Base-by-base conservation (phyloP, 2,329 filamentous ascomycete genomes). In the Colletotrichum limetticola region DNA sequence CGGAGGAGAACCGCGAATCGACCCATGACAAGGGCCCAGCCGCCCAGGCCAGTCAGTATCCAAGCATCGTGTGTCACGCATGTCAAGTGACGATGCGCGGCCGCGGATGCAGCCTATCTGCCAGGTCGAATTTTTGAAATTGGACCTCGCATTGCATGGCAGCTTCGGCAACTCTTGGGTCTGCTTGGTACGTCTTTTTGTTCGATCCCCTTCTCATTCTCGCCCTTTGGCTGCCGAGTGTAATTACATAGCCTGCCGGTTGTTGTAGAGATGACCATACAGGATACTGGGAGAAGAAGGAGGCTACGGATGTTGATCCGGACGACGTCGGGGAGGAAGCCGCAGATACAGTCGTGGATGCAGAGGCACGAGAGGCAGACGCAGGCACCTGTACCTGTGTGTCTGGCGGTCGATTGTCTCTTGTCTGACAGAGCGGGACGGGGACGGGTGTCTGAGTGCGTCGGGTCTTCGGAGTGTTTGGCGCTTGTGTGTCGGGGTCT, bases 61-160 rank as follows among this genome's bases (percentile, higher is more conserved):
- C 52, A 26, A 55, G 52, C 22, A 26, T 55, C 22, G n/a, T 28
- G 26, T 28, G 14, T 55, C 22, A 14, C n/a, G 5, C 22, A 53
- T 56, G 62, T 65, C 69, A 68, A 71, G 58, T 71, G 69, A 68
- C 65, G 37, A 56, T 5, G 46, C 42, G 49, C 56, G 56, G 46
- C 49, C 55, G 46, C 62, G 46, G 42, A 61, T 30, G 30, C 56
- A 56, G 32, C 61, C 49, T 32, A 64, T 30, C 61, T 64, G 61
- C 22, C 61, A 55, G 22, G 22, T 32, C 19, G 30, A 37, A n/a
- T 6, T 14, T 11, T 11, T 3, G 7, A 56, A 26, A 26, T 26
- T 32, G 28, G 53, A 9, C 16, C 26, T 12, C 32, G 30, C 28
- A 32, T 49, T 55, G 58, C 14, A 32, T 37, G 35, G 66, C 22